Evolutionary conservation across 1,284 basidiomycete species (phyloP), one percentile per base, ranked within the genome.

Genomic region (Hymenochaete sp.): DNA sequence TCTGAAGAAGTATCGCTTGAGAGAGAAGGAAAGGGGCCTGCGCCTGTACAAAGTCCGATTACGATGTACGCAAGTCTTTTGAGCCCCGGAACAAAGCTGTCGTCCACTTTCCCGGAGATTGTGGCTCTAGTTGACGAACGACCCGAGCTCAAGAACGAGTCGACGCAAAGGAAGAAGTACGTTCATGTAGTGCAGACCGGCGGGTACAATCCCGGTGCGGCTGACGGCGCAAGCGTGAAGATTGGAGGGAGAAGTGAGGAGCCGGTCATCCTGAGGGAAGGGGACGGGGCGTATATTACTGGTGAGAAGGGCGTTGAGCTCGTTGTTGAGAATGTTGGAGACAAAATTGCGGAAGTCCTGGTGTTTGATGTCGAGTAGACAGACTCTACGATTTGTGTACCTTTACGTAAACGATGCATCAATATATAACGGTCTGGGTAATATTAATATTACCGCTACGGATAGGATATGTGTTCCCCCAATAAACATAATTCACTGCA

Each of bases 181-280:
- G 62, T 88, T 38, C 81, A 86, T 49, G 71, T 87, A 44, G 67
- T 88, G 44, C 85, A 89, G 64, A 79, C 71, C 7, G 79, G 78
- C 19, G 88, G 86, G 2, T 92, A 84, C 62, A 84, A 89, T 51
- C 57, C 69, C 0, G 66, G 64, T 3, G 55, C 59, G 16, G 65
- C 74, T 0, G 62, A 58, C 1, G 82, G 82, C 0, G 75, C 72
- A 0, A 60, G 61, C 33, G 58, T 85, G 43, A 69, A 60, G 42
- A 52, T 79, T 31, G 56, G 58, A 45, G 59, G 67, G 24, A 70
- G 68, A 2, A 21, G 9, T n/a, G 65, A 65, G 5, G 62, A 69
- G 8, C 67, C 67, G 32, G 59, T 71, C 2, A 59, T 62, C 16
- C 55, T 77, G 50, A 61, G 60, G 33, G 85, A 84, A 56, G 86